Evolutionary conservation across 805 yeast species (phyloP).

Genomic region (Sugiyamaella qingdaonensis): DNA sequence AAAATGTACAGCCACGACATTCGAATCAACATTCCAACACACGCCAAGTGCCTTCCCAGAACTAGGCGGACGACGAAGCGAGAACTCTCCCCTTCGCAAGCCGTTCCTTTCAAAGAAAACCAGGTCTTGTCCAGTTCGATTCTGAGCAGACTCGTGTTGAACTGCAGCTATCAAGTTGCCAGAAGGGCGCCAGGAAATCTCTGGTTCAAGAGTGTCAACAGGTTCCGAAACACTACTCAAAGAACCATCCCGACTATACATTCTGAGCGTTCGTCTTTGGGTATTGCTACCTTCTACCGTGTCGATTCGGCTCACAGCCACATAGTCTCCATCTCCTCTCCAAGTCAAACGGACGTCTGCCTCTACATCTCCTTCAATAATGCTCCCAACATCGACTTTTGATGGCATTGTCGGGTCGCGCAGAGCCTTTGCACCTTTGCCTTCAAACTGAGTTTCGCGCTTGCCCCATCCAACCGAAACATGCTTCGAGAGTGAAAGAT

Average conservation of each 20-base stretch:
- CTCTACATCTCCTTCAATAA: constrained; percentile 49
- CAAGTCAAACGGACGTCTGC: constrained; percentile 58
- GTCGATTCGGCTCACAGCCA: constrained; percentile 65
- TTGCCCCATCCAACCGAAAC: constrained; percentile 99
- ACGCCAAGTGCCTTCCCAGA: constrained; percentile 40
- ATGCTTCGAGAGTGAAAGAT: constrained; percentile 68
- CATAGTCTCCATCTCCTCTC: constrained; percentile 93
- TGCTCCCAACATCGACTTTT: constrained; percentile 62
- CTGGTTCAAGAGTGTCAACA: constrained; percentile 71
- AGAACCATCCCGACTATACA: constrained; percentile 69
- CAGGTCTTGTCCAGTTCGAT: constrained; percentile 35
- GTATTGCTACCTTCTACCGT: constrained; percentile 37
- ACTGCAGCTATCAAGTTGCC: constrained; percentile 83
- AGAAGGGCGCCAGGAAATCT: constrained; percentile 83
- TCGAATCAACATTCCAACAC: constrained; percentile 80
- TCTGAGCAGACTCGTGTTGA: constrained; percentile 44
- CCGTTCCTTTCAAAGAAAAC: constrained; percentile 93
- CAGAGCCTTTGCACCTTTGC: constrained; percentile 73
- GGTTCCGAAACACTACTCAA: constrained; percentile 86
- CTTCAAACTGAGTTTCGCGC: constrained; percentile 93
- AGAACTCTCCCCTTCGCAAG: constrained; percentile 81
- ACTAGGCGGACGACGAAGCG: constrained; percentile 54
- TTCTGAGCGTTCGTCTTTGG: constrained; percentile 66
- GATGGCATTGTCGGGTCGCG: constrained; percentile 87
- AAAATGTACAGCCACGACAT: constrained; percentile 67